phyloP scores from a whole-genome alignment of 805 yeast genomes.

The Kodamaea fukazawae region DNA sequence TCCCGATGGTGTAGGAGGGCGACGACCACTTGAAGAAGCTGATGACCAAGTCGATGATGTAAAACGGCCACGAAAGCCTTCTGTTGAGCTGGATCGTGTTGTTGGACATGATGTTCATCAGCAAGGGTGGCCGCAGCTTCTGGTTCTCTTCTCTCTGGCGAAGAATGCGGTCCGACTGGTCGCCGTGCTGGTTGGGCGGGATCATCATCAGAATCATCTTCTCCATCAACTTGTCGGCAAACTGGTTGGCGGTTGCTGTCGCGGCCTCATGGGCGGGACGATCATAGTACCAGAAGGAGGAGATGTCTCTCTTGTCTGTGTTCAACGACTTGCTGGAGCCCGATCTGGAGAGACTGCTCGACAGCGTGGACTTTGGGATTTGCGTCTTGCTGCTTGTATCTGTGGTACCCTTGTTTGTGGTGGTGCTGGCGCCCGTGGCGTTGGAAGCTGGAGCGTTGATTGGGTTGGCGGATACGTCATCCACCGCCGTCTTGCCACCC shows the following conservation, averaged over 20 bases:
- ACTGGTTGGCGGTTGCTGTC: constrained; percentile 13
- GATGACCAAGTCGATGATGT: constrained; percentile 54
- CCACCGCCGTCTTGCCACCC: not conserved
- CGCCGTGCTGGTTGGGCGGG: constrained; percentile 51
- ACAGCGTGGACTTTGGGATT: no score
- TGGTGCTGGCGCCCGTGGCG: no score
- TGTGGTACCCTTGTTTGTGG: no score
- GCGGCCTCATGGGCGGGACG: constrained; percentile 12
- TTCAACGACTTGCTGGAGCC: constrained; percentile 3
- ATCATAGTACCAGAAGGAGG: constrained; percentile 25
- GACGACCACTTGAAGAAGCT: constrained; percentile 62
- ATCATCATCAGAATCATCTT: constrained; percentile 67
- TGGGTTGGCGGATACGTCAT: not conserved
- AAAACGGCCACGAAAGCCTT: constrained; percentile 60
- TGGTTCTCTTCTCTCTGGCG: constrained; percentile 59
- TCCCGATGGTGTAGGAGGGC: constrained; percentile 59
- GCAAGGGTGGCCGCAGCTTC: constrained; percentile 62
- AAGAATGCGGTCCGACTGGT: constrained; percentile 40
- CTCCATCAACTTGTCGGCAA: constrained; percentile 73
- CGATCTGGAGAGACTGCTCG: constrained; percentile 4
- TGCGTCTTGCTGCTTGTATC: no score
- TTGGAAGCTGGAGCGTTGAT: no score
- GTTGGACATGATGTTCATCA: constrained; percentile 66
- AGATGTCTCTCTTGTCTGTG: constrained; percentile 13
- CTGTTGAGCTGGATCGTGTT: constrained; percentile 64